Conservation (phyloP, 2,329 filamentous ascomycete genomes). For the Cladosporium colombiae region DNA sequence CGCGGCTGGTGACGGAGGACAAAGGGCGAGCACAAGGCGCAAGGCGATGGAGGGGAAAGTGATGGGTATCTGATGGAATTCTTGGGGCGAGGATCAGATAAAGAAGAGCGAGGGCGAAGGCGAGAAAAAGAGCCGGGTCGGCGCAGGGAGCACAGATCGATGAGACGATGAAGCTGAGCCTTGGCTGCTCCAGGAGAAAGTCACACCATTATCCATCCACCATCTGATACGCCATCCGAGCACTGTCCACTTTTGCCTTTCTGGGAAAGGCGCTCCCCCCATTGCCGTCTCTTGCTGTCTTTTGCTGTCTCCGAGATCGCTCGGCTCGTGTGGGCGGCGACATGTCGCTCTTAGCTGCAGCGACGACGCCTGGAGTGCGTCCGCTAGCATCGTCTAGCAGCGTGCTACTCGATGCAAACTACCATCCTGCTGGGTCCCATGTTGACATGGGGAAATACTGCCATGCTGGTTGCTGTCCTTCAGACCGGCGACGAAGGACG, state of each 20-base stretch:
- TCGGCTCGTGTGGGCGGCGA: constrained; percentile 12
- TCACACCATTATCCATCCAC: constrained; percentile 8
- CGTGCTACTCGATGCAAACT: not conserved
- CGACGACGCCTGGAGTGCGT: constrained; percentile 12
- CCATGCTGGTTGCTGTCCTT: not conserved
- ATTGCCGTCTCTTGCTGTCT: not conserved
- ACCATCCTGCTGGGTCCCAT: not conserved
- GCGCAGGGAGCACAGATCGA: not conserved
- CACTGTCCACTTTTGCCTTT: constrained; percentile 2
- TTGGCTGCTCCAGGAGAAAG: constrained; percentile 10
- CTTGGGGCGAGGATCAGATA: constrained; percentile 11
- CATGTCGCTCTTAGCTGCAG: constrained; percentile 12
- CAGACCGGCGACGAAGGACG: not conserved
- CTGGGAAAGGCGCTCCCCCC: constrained; percentile 8
- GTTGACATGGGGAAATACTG: not conserved
- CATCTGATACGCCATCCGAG: constrained; percentile 11
- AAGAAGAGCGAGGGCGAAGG: not conserved
- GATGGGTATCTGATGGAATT: constrained; percentile 8
- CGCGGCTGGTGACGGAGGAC: not conserved
- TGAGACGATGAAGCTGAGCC: not conserved
- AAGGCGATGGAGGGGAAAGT: not conserved
- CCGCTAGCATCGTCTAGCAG: constrained; percentile 10
- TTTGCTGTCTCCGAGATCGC: constrained; percentile 6
- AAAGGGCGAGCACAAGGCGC: not conserved
- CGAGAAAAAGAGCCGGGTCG: constrained; percentile 1